Base-by-base conservation (phyloP, 441 rosid genomes). In the Pelargonium exstipulatum region DNA sequence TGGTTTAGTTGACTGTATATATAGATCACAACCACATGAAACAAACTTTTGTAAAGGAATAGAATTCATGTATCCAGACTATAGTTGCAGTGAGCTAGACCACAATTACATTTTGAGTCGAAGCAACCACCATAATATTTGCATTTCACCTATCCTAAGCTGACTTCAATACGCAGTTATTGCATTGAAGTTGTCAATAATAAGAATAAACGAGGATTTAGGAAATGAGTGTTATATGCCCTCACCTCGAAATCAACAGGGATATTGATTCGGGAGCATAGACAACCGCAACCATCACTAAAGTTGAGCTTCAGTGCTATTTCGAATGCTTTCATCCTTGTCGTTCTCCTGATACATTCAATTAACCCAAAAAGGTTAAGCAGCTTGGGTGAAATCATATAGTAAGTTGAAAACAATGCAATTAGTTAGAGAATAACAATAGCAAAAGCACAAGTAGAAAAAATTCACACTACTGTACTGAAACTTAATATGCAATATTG, bases 241-340 rank as follows among this genome's bases (percentile, higher is more conserved):
- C 80, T 79, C 71, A 91, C 97, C 95, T 84, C 74, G 45, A 79
- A 83, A 70, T 86, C 73, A 71, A 91, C 88, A n/a, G 96, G 93
- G 65, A 93, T 75, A 69, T 64, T 80, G 42, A 91, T 77, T 76
- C 85, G 79, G 69, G 86, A 83, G 83, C 67, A 63, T 61, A 45
- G 81, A 72, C 92, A 90, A 70, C 90, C 96, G 72, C 99, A 94
- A 63, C 92, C 97, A 65, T 87, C 91, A 22, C 80, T 82, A 67
- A 91, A 85, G 80, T 88, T 83, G 66, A 91, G 81, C 64, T 77
- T 90, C 87, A 90, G 74, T 71, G 75, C 67, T 48, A 94, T 90
- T 43, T 87, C 90, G 73, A 94, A 94, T 49, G 79, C 72, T 78
- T 85, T 90, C 16, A 80, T 64, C 71, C 74, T 77, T 67, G 73